Evolutionary conservation across 2,329 filamentous ascomycete species (phyloP).

Genomic region (Whalleya microplaca): DNA sequence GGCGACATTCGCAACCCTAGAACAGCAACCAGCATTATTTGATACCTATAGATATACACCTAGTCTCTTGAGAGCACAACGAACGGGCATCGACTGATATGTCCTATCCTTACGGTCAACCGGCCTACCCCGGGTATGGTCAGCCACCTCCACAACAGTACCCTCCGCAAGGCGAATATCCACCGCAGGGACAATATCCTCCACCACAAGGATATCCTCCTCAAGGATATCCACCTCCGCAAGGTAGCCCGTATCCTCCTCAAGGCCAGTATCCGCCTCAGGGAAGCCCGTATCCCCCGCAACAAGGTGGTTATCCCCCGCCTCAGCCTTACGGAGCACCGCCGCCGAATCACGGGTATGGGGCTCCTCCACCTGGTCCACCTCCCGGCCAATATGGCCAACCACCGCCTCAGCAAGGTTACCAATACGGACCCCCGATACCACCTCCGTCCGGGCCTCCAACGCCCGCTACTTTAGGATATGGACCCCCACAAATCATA

Average conservation of each 20-base stretch:
- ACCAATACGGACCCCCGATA: constrained; percentile 30
- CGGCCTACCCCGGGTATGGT: constrained; percentile 29
- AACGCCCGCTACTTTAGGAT: constrained; percentile 72
- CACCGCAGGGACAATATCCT: no score
- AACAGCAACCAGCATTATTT: not conserved
- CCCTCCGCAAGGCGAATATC: constrained; percentile 30
- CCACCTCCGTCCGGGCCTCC: constrained; percentile 46
- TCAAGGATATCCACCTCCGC: constrained; percentile 40
- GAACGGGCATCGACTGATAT: constrained; percentile 11
- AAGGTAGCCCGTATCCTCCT: constrained; percentile 33
- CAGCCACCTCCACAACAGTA: constrained; percentile 37
- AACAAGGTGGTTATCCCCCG: constrained; percentile 43
- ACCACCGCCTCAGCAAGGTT: constrained; percentile 40
- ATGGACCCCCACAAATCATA: constrained; percentile 71
- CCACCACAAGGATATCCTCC: constrained; percentile 11
- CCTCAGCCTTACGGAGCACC: constrained; percentile 42
- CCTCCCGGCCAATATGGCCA: constrained; percentile 41
- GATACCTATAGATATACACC: no score
- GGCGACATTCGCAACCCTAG: no score
- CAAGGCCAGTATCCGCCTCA: constrained; percentile 32
- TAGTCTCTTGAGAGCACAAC: not conserved
- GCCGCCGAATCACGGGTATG: constrained; percentile 39
- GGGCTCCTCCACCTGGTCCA: constrained; percentile 33
- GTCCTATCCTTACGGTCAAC: constrained; percentile 28
- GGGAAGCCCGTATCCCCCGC: constrained; percentile 32